These are phyloP conservation scores for Arthrobotrys iridis DNA, from an alignment of 2,329 filamentous ascomycete species.

Conservation along the genomic window DNA sequence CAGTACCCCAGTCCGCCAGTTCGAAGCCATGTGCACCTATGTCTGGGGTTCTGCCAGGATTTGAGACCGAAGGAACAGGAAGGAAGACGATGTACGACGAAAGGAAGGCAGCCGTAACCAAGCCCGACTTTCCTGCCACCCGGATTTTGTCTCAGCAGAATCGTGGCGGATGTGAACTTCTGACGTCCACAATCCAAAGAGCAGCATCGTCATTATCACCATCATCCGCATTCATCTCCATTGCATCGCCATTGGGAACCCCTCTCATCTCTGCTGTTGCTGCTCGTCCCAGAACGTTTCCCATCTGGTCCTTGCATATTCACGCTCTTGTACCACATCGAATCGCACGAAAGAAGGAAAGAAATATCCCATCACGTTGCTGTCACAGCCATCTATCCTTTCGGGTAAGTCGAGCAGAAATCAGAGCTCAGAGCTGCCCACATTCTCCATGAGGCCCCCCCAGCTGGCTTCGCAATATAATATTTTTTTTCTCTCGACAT, in stretches of 20 bases:
- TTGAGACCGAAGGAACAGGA: constrained; percentile 1
- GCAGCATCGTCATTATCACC: constrained; percentile 24
- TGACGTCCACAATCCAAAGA: not conserved
- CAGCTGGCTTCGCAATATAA: constrained; percentile 14
- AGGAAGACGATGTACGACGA: constrained; percentile 10
- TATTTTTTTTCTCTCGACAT: constrained; percentile 21
- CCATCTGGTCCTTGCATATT: constrained; percentile 3
- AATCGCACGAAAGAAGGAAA: constrained; percentile 25
- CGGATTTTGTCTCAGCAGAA: constrained; percentile 33
- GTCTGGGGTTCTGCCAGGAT: constrained; percentile 32
- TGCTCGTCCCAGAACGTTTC: no score
- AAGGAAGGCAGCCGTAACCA: no score
- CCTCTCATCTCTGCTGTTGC: constrained; percentile 42
- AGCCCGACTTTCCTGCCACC: constrained; percentile 51
- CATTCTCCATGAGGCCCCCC: not conserved
- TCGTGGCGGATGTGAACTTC: constrained; percentile 7
- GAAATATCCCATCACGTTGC: not conserved
- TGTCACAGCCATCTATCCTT: constrained; percentile 14
- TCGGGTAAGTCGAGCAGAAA: constrained; percentile 49
- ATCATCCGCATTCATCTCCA: constrained; percentile 13
- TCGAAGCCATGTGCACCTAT: not conserved
- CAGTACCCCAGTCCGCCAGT: not conserved
- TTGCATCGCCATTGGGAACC: constrained; percentile 31
- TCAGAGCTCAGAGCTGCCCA: constrained; percentile 22
- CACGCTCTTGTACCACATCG: constrained; percentile 30